These are phyloP conservation scores for Alnus glutinosa DNA, from an alignment of 306 rosid genomes.

Conservation along the genomic window DNA sequence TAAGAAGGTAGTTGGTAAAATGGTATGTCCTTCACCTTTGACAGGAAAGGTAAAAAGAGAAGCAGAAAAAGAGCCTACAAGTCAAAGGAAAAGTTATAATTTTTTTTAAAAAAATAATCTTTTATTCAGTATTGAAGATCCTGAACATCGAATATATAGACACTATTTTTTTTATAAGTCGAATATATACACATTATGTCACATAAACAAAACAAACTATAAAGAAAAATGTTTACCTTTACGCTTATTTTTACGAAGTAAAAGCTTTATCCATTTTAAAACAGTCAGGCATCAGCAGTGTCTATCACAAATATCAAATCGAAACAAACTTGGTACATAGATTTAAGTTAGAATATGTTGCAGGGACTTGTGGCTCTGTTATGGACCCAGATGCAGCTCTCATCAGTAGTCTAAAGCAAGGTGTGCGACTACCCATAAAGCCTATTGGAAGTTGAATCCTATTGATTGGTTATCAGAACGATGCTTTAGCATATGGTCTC, in stretches of 20 bases:
- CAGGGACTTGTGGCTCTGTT: neutral
- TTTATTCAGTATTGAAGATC: constrained; percentile 9
- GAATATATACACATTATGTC: constrained; percentile 5
- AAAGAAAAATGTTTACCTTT: neutral
- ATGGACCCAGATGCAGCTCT: neutral
- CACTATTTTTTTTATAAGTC: neutral
- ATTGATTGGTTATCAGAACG: neutral
- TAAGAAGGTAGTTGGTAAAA: constrained; percentile 70
- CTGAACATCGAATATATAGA: constrained; percentile 12
- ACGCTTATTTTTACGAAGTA: neutral
- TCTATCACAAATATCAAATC: neutral
- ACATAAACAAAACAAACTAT: too few species aligned
- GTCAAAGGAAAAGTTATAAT: constrained; percentile 12
- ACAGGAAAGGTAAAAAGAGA: constrained; percentile 71
- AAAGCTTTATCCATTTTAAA: neutral
- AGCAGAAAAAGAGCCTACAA: constrained; percentile 79
- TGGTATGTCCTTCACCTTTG: constrained; percentile 78
- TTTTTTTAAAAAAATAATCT: neutral
- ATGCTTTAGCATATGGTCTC: neutral
- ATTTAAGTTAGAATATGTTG: neutral
- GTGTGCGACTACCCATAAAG: neutral
- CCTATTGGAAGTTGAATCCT: neutral
- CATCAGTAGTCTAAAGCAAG: neutral
- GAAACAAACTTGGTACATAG: neutral
- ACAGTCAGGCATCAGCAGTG: neutral